phyloP scores from a whole-genome alignment of 768 basidiomycete species.

The Lentinula sp. region DNA sequence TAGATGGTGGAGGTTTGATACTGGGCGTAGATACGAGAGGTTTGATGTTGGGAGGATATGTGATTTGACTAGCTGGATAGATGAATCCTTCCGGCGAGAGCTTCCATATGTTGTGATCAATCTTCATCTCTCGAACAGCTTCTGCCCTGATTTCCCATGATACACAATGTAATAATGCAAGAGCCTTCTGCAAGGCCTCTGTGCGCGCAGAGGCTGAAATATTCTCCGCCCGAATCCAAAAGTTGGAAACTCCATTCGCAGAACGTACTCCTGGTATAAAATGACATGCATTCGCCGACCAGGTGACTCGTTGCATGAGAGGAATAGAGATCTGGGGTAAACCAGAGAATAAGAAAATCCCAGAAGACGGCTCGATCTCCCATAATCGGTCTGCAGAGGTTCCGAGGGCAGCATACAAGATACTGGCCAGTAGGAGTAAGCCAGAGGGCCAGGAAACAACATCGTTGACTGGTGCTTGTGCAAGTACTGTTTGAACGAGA shows the following conservation, averaged over 20 bases:
- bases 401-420: slow-evolving; percentile 21
- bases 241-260: slow-evolving; percentile 16
- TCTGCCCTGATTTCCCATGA: not conserved
- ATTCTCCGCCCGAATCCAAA: slow-evolving; percentile 19
- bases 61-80: not conserved
- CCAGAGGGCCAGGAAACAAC: slow-evolving; percentile 22
- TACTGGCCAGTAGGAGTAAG: slow-evolving; percentile 20
- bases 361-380: slow-evolving; percentile 19
- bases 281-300: slow-evolving; percentile 18
- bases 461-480: slow-evolving; percentile 23
- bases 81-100: slow-evolving; percentile 11
- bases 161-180: not conserved
- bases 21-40: not conserved
- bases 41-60: not conserved
- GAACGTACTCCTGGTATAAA: slow-evolving; percentile 19
- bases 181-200: slow-evolving; percentile 13
- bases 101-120: slow-evolving; percentile 5
- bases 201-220: slow-evolving; percentile 12
- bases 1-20: not conserved
- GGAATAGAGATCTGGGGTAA: slow-evolving; percentile 18
- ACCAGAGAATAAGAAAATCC: slow-evolving; percentile 17
- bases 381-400: slow-evolving; percentile 17
- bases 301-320: slow-evolving; percentile 16
- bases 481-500: slow-evolving; percentile 8
- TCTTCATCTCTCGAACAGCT: slow-evolving; percentile 3